A percentile compares a stretch with the other conserved stretches of the same genome.
Conservation (phyloP, 148 eudicot genomes). For the Arbutus unedo region DNA sequence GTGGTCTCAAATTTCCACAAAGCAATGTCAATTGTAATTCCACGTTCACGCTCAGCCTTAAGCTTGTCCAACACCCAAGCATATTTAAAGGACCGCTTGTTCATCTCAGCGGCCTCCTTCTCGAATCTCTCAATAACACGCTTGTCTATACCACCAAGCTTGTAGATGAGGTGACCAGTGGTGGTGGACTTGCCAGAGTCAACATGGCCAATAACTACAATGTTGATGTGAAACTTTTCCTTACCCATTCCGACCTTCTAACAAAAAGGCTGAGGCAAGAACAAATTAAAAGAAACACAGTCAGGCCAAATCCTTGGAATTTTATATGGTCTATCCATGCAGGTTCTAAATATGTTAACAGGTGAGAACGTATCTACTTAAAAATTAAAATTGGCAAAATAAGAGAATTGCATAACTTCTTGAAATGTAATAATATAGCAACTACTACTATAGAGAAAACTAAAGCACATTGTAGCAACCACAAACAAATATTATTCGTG, state of each 20-base stretch:
- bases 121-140: constrained; percentile 44
- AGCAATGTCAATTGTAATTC: constrained; percentile 61
- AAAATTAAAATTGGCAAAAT: no score
- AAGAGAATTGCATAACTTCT: no score
- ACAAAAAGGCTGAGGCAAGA: neutral
- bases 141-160: constrained; percentile 48
- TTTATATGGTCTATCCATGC: neutral
- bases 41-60: constrained; percentile 64
- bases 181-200: constrained; percentile 44
- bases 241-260: constrained; percentile 25
- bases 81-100: constrained; percentile 43
- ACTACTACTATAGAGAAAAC: neutral
- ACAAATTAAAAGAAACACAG: neutral
- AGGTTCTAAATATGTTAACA: neutral
- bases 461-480: neutral
- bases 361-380: neutral
- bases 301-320: neutral
- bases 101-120: constrained; percentile 49
- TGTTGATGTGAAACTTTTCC: constrained; percentile 32
- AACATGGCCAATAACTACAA: constrained; percentile 41
- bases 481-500: neutral
- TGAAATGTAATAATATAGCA: neutral
- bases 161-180: constrained; percentile 42
- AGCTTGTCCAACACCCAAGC: constrained; percentile 55
- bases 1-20: constrained; percentile 65